Percentiles rank a stretch among this genome's conserved stretches.
These are phyloP conservation scores for Gracilaria vermiculophylla DNA, from an alignment of 23 red algal species.

Conservation along the genomic window DNA sequence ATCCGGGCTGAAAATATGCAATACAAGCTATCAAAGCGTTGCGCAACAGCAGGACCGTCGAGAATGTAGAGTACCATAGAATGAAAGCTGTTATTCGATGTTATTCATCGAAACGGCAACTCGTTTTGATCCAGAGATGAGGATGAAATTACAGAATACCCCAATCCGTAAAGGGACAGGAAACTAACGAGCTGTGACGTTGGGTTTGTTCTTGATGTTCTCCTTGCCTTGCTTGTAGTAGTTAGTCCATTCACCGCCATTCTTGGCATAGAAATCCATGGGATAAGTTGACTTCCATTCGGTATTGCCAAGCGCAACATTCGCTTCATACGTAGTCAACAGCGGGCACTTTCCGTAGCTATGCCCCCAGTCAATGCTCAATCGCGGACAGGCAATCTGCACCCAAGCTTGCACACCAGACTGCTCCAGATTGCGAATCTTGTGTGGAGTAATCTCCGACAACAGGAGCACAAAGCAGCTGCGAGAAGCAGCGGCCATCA, in stretches of 20 bases:
- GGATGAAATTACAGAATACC: too few species aligned
- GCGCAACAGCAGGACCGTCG: too few species aligned
- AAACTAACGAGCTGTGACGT: too few species aligned
- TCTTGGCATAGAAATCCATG: constrained; percentile 97
- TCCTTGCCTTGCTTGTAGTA: constrained; percentile 71
- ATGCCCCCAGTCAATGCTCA: constrained; percentile 98
- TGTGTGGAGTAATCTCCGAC: constrained; percentile 85
- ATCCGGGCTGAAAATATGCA: too few species aligned
- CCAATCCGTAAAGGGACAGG: too few species aligned
- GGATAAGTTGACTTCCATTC: constrained; percentile 85
- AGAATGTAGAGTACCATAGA: too few species aligned
- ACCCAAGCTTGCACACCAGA: constrained; percentile 92
- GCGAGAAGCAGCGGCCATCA: constrained; percentile 28
- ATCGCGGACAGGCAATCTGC: constrained; percentile 94
- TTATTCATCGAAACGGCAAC: too few species aligned
- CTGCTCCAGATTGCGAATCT: constrained; percentile 60
- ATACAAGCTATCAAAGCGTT: too few species aligned
- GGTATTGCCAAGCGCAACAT: constrained; percentile 74
- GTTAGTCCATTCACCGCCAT: constrained; percentile 91
- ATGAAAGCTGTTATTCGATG: too few species aligned
- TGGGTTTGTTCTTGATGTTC: background rate
- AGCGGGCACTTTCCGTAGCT: constrained; percentile 69
- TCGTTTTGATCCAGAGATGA: too few species aligned
- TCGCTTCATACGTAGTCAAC: constrained; percentile 79
- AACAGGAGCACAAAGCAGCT: constrained; percentile 72